Evolutionary conservation across 148 eudicot species (phyloP).

Genomic region (Drosera capensis): DNA sequence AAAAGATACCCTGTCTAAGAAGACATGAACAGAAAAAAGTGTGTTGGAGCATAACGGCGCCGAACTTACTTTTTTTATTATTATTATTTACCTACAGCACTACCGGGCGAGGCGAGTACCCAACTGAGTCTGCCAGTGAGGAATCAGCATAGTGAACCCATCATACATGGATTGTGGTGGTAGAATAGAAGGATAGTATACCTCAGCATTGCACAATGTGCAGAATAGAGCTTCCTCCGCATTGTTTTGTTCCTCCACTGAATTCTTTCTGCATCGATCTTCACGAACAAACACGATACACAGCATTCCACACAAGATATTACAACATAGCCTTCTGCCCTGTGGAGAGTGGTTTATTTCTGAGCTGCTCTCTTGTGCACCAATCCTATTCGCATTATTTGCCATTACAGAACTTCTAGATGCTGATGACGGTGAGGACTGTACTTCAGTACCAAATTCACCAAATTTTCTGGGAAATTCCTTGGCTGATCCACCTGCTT

Average conservation of each 20-base stretch:
- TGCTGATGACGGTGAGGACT: constrained; percentile 54
- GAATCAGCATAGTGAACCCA: no score
- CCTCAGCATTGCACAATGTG: constrained; percentile 93
- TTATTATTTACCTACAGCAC: no score
- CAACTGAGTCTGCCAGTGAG: no score
- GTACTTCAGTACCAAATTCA: constrained; percentile 36
- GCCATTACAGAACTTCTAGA: constrained; percentile 61
- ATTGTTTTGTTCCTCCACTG: constrained; percentile 43
- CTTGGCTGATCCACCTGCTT: constrained; percentile 25
- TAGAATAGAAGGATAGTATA: constrained; percentile 8
- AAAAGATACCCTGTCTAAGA: no score
- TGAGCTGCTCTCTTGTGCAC: constrained; percentile 35
- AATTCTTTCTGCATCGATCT: constrained; percentile 56
- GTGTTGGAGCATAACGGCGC: no score
- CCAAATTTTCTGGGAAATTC: constrained; percentile 24
- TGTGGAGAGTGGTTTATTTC: constrained; percentile 14
- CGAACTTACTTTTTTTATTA: no score
- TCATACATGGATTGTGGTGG: no score
- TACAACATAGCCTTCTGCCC: constrained; percentile 22
- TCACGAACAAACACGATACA: constrained; percentile 61
- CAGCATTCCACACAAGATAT: constrained; percentile 37
- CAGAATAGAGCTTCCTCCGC: constrained; percentile 83
- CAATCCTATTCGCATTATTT: constrained; percentile 55
- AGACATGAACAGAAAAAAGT: no score
- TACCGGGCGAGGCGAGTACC: no score